Evolutionary conservation across 352 stramenopile species (phyloP).

Genomic region (Globisporangium nunn): DNA sequence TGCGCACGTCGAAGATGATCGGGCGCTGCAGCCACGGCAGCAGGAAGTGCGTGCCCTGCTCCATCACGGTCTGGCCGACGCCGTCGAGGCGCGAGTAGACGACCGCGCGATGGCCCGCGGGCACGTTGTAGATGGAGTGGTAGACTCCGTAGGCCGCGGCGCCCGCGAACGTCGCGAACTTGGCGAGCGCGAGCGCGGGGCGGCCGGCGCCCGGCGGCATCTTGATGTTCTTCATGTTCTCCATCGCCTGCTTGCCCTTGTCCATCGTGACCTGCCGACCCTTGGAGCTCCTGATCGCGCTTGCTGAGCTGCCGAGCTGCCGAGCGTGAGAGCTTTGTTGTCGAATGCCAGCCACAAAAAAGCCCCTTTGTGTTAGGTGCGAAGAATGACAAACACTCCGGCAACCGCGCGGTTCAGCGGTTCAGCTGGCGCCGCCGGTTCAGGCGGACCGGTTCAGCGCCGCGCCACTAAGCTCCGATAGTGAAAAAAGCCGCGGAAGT

Average conservation of each 20-base stretch:
- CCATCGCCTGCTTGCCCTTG: conserved; percentile 79
- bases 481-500: too few relatives aligned
- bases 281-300: too few relatives aligned
- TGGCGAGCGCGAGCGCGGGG: conserved; percentile 45
- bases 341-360: too few relatives aligned
- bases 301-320: too few relatives aligned
- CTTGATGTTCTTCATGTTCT: conserved; percentile 89
- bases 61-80: conserved; percentile 67
- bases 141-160: conserved; percentile 71
- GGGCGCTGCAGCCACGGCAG: conserved; percentile 97
- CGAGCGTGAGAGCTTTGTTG: too few relatives aligned
- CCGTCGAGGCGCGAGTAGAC: conserved; percentile 88
- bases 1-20: conserved; percentile 93
- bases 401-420: too few relatives aligned
- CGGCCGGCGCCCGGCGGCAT: conserved; percentile 62
- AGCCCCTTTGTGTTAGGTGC: too few relatives aligned
- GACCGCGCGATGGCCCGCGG: conserved; percentile 82
- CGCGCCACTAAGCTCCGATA: too few relatives aligned
- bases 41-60: conserved; percentile 95
- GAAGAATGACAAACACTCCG: too few relatives aligned
- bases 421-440: too few relatives aligned
- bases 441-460: too few relatives aligned
- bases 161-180: conserved; percentile 56
- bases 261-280: conserved; percentile 37
- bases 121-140: conserved; percentile 85